phyloP scores from a whole-genome alignment of 1,139 yeast species.

The Pichia norvegensis region DNA sequence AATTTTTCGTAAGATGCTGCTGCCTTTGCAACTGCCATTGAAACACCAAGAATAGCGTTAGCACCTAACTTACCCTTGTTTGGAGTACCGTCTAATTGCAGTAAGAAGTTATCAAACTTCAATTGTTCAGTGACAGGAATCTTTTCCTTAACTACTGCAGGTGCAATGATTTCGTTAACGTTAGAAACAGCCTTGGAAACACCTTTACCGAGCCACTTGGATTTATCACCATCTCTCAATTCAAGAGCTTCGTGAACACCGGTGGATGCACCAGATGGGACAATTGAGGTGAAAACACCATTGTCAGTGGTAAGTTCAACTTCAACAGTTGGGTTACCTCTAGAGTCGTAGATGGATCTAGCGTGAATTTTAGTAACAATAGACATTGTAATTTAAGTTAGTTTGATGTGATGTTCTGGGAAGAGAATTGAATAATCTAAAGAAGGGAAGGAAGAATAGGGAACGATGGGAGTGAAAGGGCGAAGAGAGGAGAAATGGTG shows the following conservation, averaged over 20 bases:
- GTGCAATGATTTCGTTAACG: conserved; percentile 84
- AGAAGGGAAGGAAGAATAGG: background rate
- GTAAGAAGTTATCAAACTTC: conserved; percentile 71
- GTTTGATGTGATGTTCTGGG: too few species aligned
- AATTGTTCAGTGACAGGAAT: conserved; percentile 72
- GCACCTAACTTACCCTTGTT: conserved; percentile 95
- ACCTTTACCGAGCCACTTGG: conserved; percentile 96
- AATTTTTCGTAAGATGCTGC: conserved; percentile 87
- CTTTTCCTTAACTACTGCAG: conserved; percentile 70
- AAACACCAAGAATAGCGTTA: conserved; percentile 91
- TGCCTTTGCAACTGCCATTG: conserved; percentile 88
- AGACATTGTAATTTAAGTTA: conserved; percentile 15
- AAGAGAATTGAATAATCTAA: too few species aligned
- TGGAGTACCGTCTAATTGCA: conserved; percentile 80
- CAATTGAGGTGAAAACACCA: conserved; percentile 87
- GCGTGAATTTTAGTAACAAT: conserved; percentile 58
- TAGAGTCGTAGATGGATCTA: conserved; percentile 93
- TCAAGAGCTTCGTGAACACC: conserved; percentile 94
- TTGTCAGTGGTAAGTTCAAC: conserved; percentile 81
- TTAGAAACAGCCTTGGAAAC: conserved; percentile 86
- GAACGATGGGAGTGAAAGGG: background rate
- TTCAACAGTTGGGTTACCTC: conserved; percentile 98
- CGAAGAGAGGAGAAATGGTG: too few species aligned
- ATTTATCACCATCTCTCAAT: conserved; percentile 90
- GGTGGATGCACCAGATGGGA: conserved; percentile 96